Evolutionary conservation across 2,329 filamentous ascomycete species (phyloP).

Genomic region (Cordyceps militaris): DNA sequence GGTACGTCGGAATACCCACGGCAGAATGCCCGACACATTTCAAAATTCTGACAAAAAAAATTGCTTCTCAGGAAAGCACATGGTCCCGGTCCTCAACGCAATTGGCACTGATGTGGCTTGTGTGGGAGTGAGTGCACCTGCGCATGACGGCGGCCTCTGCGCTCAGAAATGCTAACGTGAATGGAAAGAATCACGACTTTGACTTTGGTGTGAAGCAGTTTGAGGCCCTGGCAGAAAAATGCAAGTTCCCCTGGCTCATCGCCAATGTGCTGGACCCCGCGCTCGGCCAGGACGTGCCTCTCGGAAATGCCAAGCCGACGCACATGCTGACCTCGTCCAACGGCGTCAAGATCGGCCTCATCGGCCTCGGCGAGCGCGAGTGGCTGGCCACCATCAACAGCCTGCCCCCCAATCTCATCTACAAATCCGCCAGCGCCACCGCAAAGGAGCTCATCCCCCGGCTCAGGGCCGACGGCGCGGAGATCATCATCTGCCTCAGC

Average conservation of each 20-base stretch:
- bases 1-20: constrained; percentile 35
- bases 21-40: neutral
- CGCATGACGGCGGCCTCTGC: neutral
- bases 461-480: constrained; percentile 68
- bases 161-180: neutral
- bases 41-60: neutral
- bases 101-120: constrained; percentile 75
- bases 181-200: constrained; percentile 74
- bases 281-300: constrained; percentile 64
- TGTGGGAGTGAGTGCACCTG: constrained; percentile 57
- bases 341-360: constrained; percentile 77
- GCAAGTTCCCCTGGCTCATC: constrained; percentile 81
- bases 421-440: constrained; percentile 69
- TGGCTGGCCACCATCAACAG: constrained; percentile 87
- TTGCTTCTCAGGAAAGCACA: constrained; percentile 56
- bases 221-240: constrained; percentile 62
- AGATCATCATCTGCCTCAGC: constrained; percentile 75
- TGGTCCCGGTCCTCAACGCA: constrained; percentile 77
- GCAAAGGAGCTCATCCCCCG: constrained; percentile 68
- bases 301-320: constrained; percentile 70
- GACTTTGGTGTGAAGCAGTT: constrained; percentile 87
- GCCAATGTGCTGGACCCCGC: constrained; percentile 84
- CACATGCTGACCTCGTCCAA: constrained; percentile 73
- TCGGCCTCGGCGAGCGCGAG: constrained; percentile 80
- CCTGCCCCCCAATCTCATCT: constrained; percentile 73